Percentiles rank a stretch among this genome's conserved stretches.
These are phyloP conservation scores for Teratosphaeria pseudoeucalypti DNA, from an alignment of 2,329 filamentous ascomycete species.

Conservation along the genomic window DNA sequence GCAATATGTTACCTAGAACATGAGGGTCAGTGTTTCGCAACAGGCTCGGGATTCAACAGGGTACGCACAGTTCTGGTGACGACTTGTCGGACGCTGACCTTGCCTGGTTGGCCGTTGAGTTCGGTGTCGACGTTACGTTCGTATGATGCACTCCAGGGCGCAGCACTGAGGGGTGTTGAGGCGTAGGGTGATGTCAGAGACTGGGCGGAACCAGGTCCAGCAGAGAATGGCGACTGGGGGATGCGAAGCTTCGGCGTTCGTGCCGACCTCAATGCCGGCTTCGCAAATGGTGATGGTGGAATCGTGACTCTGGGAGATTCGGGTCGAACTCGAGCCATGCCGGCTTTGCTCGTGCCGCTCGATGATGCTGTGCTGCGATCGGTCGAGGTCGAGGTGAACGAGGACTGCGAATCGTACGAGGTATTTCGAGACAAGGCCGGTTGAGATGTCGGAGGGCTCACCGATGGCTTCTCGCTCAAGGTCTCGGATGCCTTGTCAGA, in stretches of 20 bases:
- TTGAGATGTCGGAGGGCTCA: constrained; percentile 21
- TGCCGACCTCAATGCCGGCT: constrained; percentile 49
- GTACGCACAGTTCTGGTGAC: constrained; percentile 58
- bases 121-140: constrained; percentile 55
- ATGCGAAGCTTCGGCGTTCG: constrained; percentile 60
- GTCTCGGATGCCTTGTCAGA: constrained; percentile 16
- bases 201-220: constrained; percentile 21
- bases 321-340: constrained; percentile 11
- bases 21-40: not conserved
- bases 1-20: constrained; percentile 35
- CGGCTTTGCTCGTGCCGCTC: constrained; percentile 4
- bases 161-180: constrained; percentile 24
- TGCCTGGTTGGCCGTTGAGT: constrained; percentile 27
- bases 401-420: constrained; percentile 20
- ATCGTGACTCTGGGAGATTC: constrained; percentile 34
- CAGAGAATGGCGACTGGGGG: constrained; percentile 64
- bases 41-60: constrained; percentile 60
- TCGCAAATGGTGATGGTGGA: constrained; percentile 33
- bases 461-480: constrained; percentile 24
- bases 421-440: constrained; percentile 26
- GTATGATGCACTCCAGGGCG: constrained; percentile 30
- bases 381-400: constrained; percentile 9
- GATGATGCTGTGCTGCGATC: constrained; percentile 10
- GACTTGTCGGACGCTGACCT: constrained; percentile 69
- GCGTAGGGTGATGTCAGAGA: constrained; percentile 62